These are phyloP conservation scores for Umbelopsis sp. DNA, from an alignment of 371 early-diverging fungal species.

Conservation along the genomic window DNA sequence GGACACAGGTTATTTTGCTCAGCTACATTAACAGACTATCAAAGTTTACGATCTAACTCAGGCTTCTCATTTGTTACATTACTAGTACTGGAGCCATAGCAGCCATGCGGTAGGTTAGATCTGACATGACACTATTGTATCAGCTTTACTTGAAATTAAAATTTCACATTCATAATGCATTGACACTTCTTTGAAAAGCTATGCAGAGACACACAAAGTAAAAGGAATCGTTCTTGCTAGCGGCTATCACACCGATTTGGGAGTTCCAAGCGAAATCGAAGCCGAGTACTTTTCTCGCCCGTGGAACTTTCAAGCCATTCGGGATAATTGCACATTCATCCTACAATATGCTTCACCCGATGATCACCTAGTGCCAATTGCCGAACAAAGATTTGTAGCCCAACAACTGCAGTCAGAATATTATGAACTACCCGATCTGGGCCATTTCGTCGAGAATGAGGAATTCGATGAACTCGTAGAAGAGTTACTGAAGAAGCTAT, in stretches of 20 bases:
- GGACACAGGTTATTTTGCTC: conserved; percentile 33
- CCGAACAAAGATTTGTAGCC: conserved; percentile 39
- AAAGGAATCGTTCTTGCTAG: conserved; percentile 39
- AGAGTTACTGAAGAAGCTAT: conserved; percentile 22
- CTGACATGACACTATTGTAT: too few species aligned
- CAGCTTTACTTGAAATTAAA: too few species aligned
- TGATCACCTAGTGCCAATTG: conserved; percentile 39
- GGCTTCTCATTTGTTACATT: conserved; percentile 8
- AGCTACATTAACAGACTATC: conserved; percentile 23
- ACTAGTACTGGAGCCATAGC: conserved; percentile 2
- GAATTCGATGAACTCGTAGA: conserved; percentile 40
- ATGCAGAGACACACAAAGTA: conserved; percentile 31
- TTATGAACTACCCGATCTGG: conserved; percentile 33
- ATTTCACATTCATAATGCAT: neutral
- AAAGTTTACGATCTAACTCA: neutral
- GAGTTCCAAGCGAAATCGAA: conserved; percentile 30
- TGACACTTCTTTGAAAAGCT: conserved; percentile 21
- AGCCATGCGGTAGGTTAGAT: neutral
- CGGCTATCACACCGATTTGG: conserved; percentile 40
- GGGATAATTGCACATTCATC: conserved; percentile 1
- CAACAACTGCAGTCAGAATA: conserved; percentile 31
- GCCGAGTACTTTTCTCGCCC: conserved; percentile 40
- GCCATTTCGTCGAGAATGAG: conserved; percentile 32
- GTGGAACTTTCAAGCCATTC: conserved; percentile 32
- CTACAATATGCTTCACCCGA: conserved; percentile 18